phyloP scores from a whole-genome alignment of 768 basidiomycete species.

The Lactarius sp. region DNA sequence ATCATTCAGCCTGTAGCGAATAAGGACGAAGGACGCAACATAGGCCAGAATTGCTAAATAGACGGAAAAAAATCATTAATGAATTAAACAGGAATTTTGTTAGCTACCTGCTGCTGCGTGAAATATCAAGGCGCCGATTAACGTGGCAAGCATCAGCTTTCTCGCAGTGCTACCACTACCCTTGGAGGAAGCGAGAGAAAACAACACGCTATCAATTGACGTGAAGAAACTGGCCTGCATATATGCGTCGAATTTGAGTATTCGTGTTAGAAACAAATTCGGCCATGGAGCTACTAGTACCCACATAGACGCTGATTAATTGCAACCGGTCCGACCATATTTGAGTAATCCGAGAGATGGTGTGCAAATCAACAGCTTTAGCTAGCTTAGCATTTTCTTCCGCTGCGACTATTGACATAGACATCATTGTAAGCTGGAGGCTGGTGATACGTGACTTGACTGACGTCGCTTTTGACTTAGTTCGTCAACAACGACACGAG shows the following conservation, averaged over 20 bases:
- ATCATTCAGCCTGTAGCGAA: conserved; percentile 12
- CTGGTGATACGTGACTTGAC: not conserved
- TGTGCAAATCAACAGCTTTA: conserved; percentile 15
- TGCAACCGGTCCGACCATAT: conserved; percentile 21
- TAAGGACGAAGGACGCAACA: conserved; percentile 20
- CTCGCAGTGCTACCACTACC: not conserved
- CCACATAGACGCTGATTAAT: conserved; percentile 19
- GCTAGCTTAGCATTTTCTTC: not conserved
- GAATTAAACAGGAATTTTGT: not conserved
- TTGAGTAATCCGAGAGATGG: conserved; percentile 13
- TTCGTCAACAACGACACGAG: not conserved
- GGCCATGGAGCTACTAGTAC: not conserved
- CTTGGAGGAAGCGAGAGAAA: conserved; percentile 19
- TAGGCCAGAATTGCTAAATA: conserved; percentile 19
- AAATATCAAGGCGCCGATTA: conserved; percentile 19
- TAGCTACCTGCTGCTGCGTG: conserved; percentile 17
- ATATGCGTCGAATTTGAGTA: not conserved
- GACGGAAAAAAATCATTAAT: not conserved
- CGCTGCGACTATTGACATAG: not conserved
- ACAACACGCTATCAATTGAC: conserved; percentile 21
- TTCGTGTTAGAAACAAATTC: not conserved
- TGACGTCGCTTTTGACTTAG: conserved; percentile 5
- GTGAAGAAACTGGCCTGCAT: conserved; percentile 21
- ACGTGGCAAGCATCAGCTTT: conserved; percentile 14
- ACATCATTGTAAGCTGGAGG: not conserved